Base-by-base conservation (phyloP, 257 asterid species). In the Craterostigma plantagineum region DNA sequence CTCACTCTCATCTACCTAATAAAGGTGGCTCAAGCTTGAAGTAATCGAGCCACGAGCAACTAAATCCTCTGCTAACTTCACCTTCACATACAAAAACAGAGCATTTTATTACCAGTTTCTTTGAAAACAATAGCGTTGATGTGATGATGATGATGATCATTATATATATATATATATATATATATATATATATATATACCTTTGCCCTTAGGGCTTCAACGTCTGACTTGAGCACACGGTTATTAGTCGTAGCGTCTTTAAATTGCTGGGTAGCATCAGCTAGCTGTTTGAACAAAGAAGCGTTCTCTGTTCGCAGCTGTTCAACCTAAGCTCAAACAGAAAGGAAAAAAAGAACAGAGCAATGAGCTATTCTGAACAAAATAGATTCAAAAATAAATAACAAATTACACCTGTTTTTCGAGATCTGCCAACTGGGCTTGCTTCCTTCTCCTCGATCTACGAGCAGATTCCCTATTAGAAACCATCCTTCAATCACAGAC, bases 161-260 rank as follows among this genome's bases (percentile, higher is more conserved):
- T 2, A 23, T 23, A 23, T 23, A 23, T 23, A 23, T 23, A n/a
- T n/a, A n/a, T n/a, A n/a, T n/a, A n/a, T n/a, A 23, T 6, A 23
- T 23, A 14, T 9, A 15, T 14, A 14, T n/a, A 8, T 15, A 33
- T 14, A 0, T n/a, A 15, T n/a, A 12, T 58, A 85, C 96, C 85
- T 87, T 81, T 58, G 97, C 97, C 70, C 97, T 64, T 41, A 87
- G 73, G 42, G 93, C 97, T 68, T 82, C 95, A 7, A 87, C 97
- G 10, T 82, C 85, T 0, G 95, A 78, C 58, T 80, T 73, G 42
- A 87, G 85, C 54, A 87, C 95, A 36, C 95, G 70, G 46, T 87
- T 76, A 54, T 87, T 82, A 0, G 92, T 87, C 0, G 71, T 64
- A 11, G 97, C 56, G 18, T 78, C 95, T 61, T 76, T 82, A 51